These are phyloP conservation scores for Pythium myriotylum DNA, from an alignment of 352 stramenopile genomes.

Conservation along the genomic window DNA sequence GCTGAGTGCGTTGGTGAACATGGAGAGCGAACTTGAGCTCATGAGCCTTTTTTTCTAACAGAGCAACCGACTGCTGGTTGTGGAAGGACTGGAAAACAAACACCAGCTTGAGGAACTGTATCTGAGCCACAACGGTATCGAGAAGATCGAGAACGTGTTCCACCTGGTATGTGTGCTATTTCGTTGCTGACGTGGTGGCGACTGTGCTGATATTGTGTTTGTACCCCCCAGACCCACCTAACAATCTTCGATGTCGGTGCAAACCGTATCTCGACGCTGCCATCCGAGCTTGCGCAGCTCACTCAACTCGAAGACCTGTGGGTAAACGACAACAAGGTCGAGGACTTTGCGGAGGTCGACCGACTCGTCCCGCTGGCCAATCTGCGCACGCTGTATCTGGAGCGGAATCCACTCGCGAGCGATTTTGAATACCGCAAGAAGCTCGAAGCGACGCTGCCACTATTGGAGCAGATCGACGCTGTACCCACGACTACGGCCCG, in stretches of 20 bases:
- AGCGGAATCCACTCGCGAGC: slow-evolving; percentile 93
- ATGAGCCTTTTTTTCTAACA: slow-evolving; percentile 33
- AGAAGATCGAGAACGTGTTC: slow-evolving; percentile 73
- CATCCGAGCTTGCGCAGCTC: slow-evolving; percentile 41
- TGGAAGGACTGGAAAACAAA: slow-evolving; percentile 91
- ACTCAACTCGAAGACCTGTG: slow-evolving; percentile 72
- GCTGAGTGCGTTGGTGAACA: background rate
- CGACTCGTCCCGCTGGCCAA: slow-evolving; percentile 72
- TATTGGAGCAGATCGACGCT: slow-evolving; percentile 96
- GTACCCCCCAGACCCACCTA: slow-evolving; percentile 44
- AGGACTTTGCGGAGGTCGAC: slow-evolving; percentile 64
- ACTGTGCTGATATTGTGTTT: background rate
- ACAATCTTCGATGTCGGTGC: slow-evolving; percentile 77
- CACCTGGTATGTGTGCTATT: slow-evolving; percentile 54
- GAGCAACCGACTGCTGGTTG: slow-evolving; percentile 95
- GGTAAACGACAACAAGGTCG: slow-evolving; percentile 74
- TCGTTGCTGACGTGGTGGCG: background rate
- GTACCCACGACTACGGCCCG: slow-evolving; percentile 64
- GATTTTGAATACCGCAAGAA: slow-evolving; percentile 97
- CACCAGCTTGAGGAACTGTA: slow-evolving; percentile 96
- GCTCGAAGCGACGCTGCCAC: slow-evolving; percentile 86
- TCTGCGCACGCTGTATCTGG: slow-evolving; percentile 94
- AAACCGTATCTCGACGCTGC: slow-evolving; percentile 81
- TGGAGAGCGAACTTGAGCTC: background rate
- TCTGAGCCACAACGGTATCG: slow-evolving; percentile 97